phyloP scores from a whole-genome alignment of 352 stramenopile species.

The Globisporangium irregulare region DNA sequence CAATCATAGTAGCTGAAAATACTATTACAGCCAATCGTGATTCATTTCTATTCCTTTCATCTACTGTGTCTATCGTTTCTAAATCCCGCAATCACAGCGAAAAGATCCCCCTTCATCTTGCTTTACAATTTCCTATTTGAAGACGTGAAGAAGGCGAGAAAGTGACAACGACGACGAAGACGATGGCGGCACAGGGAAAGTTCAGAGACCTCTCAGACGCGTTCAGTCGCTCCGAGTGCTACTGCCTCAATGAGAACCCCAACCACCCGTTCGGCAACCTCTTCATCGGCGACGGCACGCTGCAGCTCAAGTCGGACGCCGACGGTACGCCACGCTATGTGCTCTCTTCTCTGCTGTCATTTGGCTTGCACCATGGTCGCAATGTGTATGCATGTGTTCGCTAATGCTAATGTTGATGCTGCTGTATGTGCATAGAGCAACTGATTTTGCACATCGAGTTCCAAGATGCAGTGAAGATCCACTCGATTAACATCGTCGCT shows the following conservation, averaged over 20 bases:
- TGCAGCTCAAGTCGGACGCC: conserved; percentile 74
- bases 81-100: neutral
- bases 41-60: neutral
- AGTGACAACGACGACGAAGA: neutral
- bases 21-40: neutral
- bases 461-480: conserved; percentile 75
- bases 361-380: neutral
- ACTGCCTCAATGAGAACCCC: conserved; percentile 79
- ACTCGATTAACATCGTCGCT: conserved; percentile 65
- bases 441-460: conserved; percentile 82
- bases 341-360: neutral
- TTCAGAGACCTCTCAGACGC: conserved; percentile 62
- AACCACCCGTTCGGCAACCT: conserved; percentile 72
- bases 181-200: conserved; percentile 7
- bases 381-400: neutral
- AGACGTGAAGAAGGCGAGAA: neutral
- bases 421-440: conserved; percentile 44
- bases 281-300: conserved; percentile 74
- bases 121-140: conserved; percentile 9
- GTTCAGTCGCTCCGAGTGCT: conserved; percentile 62
- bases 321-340: conserved; percentile 33
- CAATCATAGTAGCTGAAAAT: neutral
- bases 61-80: conserved; percentile 6
- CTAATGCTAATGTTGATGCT: neutral
- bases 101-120: conserved; percentile 1